phyloP scores from a whole-genome alignment of 2,329 filamentous ascomycete genomes.

The Fusarium tjaetaba region DNA sequence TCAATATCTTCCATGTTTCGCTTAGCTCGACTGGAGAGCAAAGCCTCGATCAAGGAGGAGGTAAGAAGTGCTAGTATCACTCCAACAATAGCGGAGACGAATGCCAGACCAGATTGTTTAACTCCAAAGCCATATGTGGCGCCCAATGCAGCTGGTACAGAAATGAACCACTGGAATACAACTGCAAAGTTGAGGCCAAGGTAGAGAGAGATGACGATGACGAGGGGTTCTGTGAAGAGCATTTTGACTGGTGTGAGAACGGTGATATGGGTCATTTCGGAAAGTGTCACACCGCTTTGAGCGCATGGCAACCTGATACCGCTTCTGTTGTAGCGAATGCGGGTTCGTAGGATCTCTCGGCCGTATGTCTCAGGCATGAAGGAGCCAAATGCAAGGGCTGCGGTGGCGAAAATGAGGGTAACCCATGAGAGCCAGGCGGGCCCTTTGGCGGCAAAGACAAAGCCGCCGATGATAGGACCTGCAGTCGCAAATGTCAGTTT shows the following conservation, averaged over 20 bases:
- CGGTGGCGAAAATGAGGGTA: neutral
- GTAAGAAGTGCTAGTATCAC: neutral
- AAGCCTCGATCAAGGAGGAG: neutral
- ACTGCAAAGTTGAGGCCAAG: neutral
- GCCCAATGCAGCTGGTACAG: neutral
- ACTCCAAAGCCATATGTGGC: neutral
- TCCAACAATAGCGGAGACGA: neutral
- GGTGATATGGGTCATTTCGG: neutral
- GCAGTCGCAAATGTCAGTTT: neutral
- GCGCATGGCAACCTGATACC: neutral
- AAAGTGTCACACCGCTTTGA: neutral
- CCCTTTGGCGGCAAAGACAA: neutral
- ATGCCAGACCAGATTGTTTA: neutral
- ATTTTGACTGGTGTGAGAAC: neutral
- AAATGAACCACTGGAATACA: neutral
- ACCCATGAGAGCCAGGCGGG: conserved; percentile 2
- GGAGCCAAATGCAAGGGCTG: neutral
- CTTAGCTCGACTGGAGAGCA: neutral
- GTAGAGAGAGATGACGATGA: neutral
- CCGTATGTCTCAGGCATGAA: conserved; percentile 7
- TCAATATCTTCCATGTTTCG: neutral
- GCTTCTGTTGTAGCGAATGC: conserved; percentile 3
- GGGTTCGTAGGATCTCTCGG: neutral
- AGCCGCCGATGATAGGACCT: neutral
- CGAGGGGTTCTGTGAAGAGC: neutral